A percentile compares a stretch with the other conserved stretches of the same genome.
Conservation (phyloP, 148 eudicot genomes). For the Vaccinium corymbosum region DNA sequence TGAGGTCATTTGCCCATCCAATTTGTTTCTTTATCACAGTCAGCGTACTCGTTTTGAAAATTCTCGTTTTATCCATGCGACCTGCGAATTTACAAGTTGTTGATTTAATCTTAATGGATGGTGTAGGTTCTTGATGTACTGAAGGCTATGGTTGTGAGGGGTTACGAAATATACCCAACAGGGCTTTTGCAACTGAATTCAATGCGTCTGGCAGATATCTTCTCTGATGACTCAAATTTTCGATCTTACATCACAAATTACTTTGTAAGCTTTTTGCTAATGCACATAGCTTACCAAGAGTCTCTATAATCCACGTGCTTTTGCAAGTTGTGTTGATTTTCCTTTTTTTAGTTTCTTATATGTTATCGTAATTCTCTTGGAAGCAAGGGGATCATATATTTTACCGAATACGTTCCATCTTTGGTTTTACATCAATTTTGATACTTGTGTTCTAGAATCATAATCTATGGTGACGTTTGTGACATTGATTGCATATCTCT, state of each 20-base stretch:
- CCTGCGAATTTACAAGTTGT: conserved; percentile 15
- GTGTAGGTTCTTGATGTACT: conserved; percentile 70
- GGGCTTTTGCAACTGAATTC: conserved; percentile 89
- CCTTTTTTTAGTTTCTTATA: conserved; percentile 4
- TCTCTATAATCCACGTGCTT: conserved; percentile 4
- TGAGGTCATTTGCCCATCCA: background rate
- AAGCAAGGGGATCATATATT: background rate
- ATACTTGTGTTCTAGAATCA: background rate
- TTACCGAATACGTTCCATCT: background rate
- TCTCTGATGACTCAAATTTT: conserved; percentile 98
- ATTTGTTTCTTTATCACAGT: background rate
- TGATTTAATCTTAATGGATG: conserved; percentile 17
- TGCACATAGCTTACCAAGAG: conserved; percentile 4
- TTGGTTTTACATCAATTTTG: background rate
- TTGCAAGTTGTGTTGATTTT: background rate
- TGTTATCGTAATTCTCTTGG: conserved; percentile 1
- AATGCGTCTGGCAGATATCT: conserved; percentile 81
- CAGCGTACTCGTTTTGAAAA: background rate
- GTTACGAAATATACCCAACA: conserved; percentile 47
- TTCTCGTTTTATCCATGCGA: conserved; percentile 15
- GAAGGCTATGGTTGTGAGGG: conserved; percentile 56
- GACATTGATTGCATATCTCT: conserved; percentile 20
- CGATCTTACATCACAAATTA: conserved; percentile 63
- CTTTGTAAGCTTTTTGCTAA: conserved; percentile 56
- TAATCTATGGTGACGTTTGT: background rate